phyloP scores from a whole-genome alignment of 257 asterid genomes.

The Penstemon newberryi region DNA sequence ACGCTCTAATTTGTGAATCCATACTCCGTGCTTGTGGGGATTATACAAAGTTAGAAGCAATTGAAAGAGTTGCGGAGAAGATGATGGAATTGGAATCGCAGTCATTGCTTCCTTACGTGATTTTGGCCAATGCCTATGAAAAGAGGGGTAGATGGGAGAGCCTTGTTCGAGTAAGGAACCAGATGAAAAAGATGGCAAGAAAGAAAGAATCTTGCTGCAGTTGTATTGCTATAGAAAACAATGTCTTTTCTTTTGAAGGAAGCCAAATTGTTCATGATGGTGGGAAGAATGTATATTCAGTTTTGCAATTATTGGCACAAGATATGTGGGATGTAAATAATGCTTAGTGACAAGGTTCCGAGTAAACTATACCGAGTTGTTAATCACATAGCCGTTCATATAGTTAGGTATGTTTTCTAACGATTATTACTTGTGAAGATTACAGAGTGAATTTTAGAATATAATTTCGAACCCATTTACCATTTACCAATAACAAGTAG shows the following conservation, averaged over 20 bases:
- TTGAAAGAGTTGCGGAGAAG: constrained; percentile 54
- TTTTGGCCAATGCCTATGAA: constrained; percentile 53
- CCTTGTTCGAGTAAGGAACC: constrained; percentile 57
- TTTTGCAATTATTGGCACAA: constrained; percentile 39
- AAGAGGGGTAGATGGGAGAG: constrained; percentile 68
- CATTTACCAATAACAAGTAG: background rate
- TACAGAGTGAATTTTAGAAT: background rate
- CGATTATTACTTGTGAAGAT: background rate
- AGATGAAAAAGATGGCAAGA: constrained; percentile 37
- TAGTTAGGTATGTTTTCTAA: background rate
- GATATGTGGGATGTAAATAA: constrained; percentile 37
- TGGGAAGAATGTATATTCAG: constrained; percentile 36
- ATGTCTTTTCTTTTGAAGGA: constrained; percentile 37
- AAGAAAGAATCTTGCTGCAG: constrained; percentile 43
- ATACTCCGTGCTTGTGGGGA: constrained; percentile 49
- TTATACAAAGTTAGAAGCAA: constrained; percentile 38
- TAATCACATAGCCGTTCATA: background rate
- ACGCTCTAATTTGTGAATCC: constrained; percentile 46
- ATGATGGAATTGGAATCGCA: constrained; percentile 51
- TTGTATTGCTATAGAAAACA: constrained; percentile 47
- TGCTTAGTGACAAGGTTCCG: constrained; percentile 7
- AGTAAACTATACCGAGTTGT: background rate
- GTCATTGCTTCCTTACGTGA: constrained; percentile 47
- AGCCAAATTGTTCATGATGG: constrained; percentile 39
- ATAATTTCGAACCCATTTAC: background rate